phyloP scores from a whole-genome alignment of 2,329 filamentous ascomycete species.

The Botryosphaeria dothidea region DNA sequence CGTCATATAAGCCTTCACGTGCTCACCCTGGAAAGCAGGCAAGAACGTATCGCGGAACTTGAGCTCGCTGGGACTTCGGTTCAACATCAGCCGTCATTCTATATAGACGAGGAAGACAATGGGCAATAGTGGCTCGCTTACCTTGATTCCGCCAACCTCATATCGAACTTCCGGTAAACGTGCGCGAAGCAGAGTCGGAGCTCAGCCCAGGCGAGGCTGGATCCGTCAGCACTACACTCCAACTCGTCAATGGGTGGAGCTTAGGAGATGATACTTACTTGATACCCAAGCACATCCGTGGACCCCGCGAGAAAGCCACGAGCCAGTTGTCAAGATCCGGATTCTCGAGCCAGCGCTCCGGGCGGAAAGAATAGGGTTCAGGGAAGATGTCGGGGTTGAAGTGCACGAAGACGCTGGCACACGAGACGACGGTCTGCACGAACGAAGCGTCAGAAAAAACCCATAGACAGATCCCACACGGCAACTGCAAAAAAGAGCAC shows the following conservation, averaged over 20 bases:
- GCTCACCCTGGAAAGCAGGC: conserved; percentile 26
- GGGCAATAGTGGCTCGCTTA: not conserved
- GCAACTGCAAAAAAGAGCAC: not conserved
- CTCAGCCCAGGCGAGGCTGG: conserved; percentile 23
- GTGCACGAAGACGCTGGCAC: conserved; percentile 25
- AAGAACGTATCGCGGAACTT: conserved; percentile 28
- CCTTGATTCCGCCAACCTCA: conserved; percentile 10
- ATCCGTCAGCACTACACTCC: not conserved
- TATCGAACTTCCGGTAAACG: conserved; percentile 17
- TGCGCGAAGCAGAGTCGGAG: conserved; percentile 23
- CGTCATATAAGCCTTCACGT: conserved; percentile 25
- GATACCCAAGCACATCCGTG: conserved; percentile 33
- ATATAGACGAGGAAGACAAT: not conserved
- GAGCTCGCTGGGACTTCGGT: conserved; percentile 24
- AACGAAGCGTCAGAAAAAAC: not conserved
- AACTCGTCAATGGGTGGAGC: no score
- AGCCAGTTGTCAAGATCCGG: conserved; percentile 27
- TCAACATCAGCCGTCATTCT: not conserved
- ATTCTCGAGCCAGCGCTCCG: conserved; percentile 28
- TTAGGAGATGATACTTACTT: conserved; percentile 23
- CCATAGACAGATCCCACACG: no score
- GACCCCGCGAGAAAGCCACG: conserved; percentile 34
- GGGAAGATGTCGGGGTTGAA: conserved; percentile 35
- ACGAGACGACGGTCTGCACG: conserved; percentile 30
- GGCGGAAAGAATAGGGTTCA: conserved; percentile 22